Base-by-base conservation (phyloP, 176 grass and related monocot genomes). In the Musa troglodytarum region DNA sequence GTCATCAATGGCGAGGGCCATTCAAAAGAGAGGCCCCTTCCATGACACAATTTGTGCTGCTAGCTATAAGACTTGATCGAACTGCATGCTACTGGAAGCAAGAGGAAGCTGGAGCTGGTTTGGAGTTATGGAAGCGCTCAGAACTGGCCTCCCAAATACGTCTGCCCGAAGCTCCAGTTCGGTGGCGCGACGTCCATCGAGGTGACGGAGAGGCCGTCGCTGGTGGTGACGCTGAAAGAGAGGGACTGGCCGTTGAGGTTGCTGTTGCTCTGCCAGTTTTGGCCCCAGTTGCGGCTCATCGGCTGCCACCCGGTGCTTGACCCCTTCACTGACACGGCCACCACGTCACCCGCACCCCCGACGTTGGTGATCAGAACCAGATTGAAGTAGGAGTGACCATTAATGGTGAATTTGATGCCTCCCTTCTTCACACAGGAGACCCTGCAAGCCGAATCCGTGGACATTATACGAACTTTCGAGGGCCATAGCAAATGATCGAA, bases 261-360 rank as follows among this genome's bases (percentile, higher is more conserved):
- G 56, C 56, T 20, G 69, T 65, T 73, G 69, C 78, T 80, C 69
- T 80, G 78, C 78, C 78, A 80, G 78, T 80, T 80, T 15, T 70
- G 67, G 29, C 78, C 78, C 78, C 69, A 80, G 68, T 80, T 80
- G 11, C 69, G 69, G 78, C 78, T 80, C 78, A 80, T 80, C 21
- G 78, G 20, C 22, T 73, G 78, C 78, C 78, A 80, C 20, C 78
- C 78, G 2, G 69, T 73, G 15, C 11, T 50, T 2, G 78, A 63
- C 43, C 69, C 78, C 57, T 80, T 80, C 12, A 80, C 34, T 12
- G 69, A 61, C 56, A 63, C 78, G 13, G 78, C 68, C 78, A 29
- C 68, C 56, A 80, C 78, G 69, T 80, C 78, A 0, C 78, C 78
- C 3, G 78, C 69, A n/a, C 78, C 78, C 43, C 78, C 78, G 8